phyloP scores from a whole-genome alignment of 1,139 yeast genomes.

The Spencermartinsiella ligniputridi region DNA sequence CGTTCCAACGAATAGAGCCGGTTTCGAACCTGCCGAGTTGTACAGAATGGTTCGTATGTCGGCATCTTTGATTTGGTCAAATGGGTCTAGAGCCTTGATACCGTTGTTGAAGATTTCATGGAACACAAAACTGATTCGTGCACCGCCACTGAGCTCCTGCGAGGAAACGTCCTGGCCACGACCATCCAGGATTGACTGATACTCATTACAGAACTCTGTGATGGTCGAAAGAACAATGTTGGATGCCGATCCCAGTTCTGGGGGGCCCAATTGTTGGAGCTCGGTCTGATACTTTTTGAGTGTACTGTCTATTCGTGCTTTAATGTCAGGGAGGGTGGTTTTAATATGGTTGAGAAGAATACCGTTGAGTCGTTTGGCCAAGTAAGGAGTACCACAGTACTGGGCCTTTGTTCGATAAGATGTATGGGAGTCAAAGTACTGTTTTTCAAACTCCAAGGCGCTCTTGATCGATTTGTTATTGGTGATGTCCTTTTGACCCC shows the following conservation, averaged over 20 bases:
- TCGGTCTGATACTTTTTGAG: constrained; percentile 85
- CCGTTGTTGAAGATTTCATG: constrained; percentile 96
- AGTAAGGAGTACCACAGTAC: constrained; percentile 92
- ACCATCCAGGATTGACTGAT: constrained; percentile 88
- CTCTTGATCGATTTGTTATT: constrained; percentile 79
- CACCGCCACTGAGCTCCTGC: constrained; percentile 89
- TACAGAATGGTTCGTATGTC: constrained; percentile 93
- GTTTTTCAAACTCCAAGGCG: constrained; percentile 77
- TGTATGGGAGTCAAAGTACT: constrained; percentile 81
- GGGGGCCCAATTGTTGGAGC: constrained; percentile 63
- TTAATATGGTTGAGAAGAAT: constrained; percentile 90
- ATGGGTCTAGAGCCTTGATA: constrained; percentile 88
- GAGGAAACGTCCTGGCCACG: constrained; percentile 78
- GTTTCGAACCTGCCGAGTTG: constrained; percentile 94
- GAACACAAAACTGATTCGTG: constrained; percentile 95
- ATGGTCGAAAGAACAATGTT: constrained; percentile 86
- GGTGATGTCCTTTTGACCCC: constrained; percentile 97
- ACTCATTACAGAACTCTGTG: constrained; percentile 82
- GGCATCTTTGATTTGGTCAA: constrained; percentile 92
- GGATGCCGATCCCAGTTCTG: constrained; percentile 82
- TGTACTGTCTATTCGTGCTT: constrained; percentile 83
- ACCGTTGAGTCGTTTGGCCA: constrained; percentile 87
- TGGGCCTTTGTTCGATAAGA: constrained; percentile 95
- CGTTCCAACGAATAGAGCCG: constrained; percentile 93
- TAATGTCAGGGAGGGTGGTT: constrained; percentile 92